Evolutionary conservation across 139 green algal genomes (phyloP), one percentile per base, ranked within the genome.

Genomic region (Klebsormidium nitens): DNA sequence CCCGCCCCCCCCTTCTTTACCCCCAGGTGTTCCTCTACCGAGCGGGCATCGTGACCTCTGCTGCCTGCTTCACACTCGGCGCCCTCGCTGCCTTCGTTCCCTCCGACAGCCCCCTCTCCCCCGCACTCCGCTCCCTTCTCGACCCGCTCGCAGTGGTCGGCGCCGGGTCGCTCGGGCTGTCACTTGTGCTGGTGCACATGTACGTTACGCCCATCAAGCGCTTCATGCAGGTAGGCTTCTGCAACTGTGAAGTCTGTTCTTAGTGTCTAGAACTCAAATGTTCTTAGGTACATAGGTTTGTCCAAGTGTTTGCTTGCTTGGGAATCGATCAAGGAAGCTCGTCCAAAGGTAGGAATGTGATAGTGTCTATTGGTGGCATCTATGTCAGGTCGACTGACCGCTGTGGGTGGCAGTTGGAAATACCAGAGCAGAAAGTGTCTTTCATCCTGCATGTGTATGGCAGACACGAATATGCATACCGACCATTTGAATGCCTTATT

Each of bases 141-240:
- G 52, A 78, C 71, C 37, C 70, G 0, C 61, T 74, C 26, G 82
- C 59, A 0, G 50, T 80, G 2, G 40, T 67, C n/a, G 89, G 83
- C 6, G 68, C 59, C 29, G 65, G 37, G 3, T 86, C 78, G 11
- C 63, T 97, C 32, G 91, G 87, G 1, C 50, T 83, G 1, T 89
- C 88, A 5, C 71, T 96, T 32, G 34, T 82, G 5, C 81, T 94
- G 1, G 91, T 97, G 31, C 92, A 97, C 80, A 94, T 97, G 55
- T 97, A 97, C 72, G 72, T 95, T 0, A 79, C 80, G 0, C 72
- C 81, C 0, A 64, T 97, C 2, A 97, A 77, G n/a, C 36, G 70
- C 2, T 39, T 35, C 2, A 58, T 68, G 69, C 44, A 74, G 31
- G 23, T 59, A 11, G n/a, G n/a, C n/a, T n/a, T n/a, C n/a, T n/a